phyloP scores from a whole-genome alignment of 2,329 filamentous ascomycete species.

The Phyllosticta citriasiana region DNA sequence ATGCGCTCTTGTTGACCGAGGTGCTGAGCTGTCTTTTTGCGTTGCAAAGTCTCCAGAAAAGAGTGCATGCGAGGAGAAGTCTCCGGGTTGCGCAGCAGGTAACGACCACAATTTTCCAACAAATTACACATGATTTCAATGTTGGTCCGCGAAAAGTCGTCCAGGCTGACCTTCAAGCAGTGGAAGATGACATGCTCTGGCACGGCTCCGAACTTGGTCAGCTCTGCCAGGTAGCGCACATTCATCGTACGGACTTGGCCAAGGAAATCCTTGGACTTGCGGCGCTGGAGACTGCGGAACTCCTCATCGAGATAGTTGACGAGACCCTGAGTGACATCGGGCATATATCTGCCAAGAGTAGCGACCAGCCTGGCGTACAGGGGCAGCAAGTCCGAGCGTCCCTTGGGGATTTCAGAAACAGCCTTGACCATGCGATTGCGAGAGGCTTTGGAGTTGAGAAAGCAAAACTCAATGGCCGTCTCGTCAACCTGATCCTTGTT shows the following conservation, averaged over 20 bases:
- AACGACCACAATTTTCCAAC: constrained; percentile 91
- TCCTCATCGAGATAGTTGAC: constrained; percentile 92
- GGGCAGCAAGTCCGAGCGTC: constrained; percentile 80
- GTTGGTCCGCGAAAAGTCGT: constrained; percentile 98
- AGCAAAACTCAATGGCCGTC: constrained; percentile 92
- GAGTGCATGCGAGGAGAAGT: constrained; percentile 88
- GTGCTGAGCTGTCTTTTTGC: constrained; percentile 93
- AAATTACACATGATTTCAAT: constrained; percentile 97
- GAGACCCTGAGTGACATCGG: constrained; percentile 83
- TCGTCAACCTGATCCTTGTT: constrained; percentile 89
- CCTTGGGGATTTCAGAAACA: constrained; percentile 88
- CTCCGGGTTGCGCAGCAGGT: constrained; percentile 82
- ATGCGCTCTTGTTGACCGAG: constrained; percentile 93
- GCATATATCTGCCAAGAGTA: constrained; percentile 86
- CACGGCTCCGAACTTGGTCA: constrained; percentile 96
- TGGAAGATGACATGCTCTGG: constrained; percentile 99
- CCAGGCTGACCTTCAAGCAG: constrained; percentile 91
- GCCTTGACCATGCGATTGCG: constrained; percentile 89
- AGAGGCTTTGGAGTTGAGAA: constrained; percentile 95
- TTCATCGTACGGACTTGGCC: constrained; percentile 90
- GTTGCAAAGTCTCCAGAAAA: constrained; percentile 87
- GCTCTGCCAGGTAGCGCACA: constrained; percentile 91
- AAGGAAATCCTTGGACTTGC: constrained; percentile 95
- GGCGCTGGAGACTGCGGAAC: constrained; percentile 89
- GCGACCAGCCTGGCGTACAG: constrained; percentile 88